Base-by-base conservation (phyloP, 805 yeast genomes). In the Novakomyces olei region DNA sequence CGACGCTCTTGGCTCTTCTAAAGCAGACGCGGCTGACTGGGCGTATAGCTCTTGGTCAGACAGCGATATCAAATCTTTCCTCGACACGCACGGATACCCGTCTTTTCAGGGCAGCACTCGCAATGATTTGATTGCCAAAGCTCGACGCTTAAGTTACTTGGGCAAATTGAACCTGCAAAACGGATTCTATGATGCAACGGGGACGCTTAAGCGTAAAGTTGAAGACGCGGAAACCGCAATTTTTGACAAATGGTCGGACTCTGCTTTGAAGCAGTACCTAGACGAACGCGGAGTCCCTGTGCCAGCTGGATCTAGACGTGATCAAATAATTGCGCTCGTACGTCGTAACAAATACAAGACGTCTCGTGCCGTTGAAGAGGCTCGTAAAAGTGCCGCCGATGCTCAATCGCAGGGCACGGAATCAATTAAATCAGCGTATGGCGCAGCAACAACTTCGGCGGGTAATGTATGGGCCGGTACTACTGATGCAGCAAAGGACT, bases 201-300 rank as follows among this genome's bases (percentile, higher is more conserved):
- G n/a, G 7, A 26, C 12, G n/a, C 17, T 26, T 10, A 17, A 15
- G 44, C 30, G 4, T 33, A 36, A 19, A n/a, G 24, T 22, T 22
- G 24, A 22, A 22, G n/a, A 22, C n/a, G 32, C 32, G 5, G 10
- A 17, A 16, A 19, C 32, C 6, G 19, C 14, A 15, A 22, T 15
- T 22, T 16, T 22, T 7, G 57, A 57, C 30, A 36, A 49, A 16
- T 59, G 66, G 62, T 45, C 59, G 15, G 52, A 53, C 31, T 46
- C 57, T 3, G 60, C 57, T 36, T 41, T 63, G 27, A 44, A 53
- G 39, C 50, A 47, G 26, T 63, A 66, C 66, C 48, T 60, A 8
- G 54, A 53, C 32, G 42, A 47, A 34, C 60, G 61, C 40, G 50
- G 50, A 4, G 33, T 57, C 20, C 35, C 37, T 5, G 39, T 39